Conservation (phyloP, 2,329 filamentous ascomycete genomes). For the Hypomyces perniciosus region DNA sequence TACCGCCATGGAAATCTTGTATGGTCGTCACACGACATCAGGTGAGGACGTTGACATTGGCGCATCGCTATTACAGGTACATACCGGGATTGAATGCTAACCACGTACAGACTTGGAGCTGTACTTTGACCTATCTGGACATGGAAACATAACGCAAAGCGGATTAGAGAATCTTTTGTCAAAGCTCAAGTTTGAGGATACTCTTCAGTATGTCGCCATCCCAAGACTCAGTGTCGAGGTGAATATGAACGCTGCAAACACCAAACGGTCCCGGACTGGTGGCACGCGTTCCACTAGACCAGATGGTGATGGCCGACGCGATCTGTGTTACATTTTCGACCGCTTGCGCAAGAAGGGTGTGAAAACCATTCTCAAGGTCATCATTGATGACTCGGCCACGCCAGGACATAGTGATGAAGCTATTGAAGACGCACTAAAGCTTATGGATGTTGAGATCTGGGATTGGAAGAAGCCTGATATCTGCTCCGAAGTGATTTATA, state of each 20-base stretch:
- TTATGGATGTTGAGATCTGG: slow-evolving; percentile 23
- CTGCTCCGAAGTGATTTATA: slow-evolving; percentile 19
- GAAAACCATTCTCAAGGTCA: slow-evolving; percentile 23
- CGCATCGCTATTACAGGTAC: neutral
- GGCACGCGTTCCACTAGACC: slow-evolving; percentile 11
- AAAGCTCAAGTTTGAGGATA: slow-evolving; percentile 20
- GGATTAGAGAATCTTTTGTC: slow-evolving; percentile 16
- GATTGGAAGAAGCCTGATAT: slow-evolving; percentile 27
- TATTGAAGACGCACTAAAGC: slow-evolving; percentile 21
- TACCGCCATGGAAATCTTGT: slow-evolving; percentile 20
- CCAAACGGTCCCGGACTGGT: slow-evolving; percentile 7
- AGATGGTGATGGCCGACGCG: slow-evolving; percentile 8
- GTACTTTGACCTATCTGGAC: slow-evolving; percentile 20
- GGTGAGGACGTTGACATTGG: slow-evolving; percentile 2
- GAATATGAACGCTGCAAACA: slow-evolving; percentile 11
- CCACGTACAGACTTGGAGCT: slow-evolving; percentile 18
- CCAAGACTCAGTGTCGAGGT: slow-evolving; percentile 14
- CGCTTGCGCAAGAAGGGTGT: slow-evolving; percentile 23
- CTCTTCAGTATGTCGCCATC: slow-evolving; percentile 23
- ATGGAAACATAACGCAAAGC: slow-evolving; percentile 10
- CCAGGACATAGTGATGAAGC: slow-evolving; percentile 24
- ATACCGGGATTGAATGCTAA: neutral
- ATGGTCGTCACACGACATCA: slow-evolving; percentile 17
- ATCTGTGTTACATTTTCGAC: slow-evolving; percentile 23
- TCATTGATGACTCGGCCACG: slow-evolving; percentile 20